Percentiles rank a stretch among this genome's conserved stretches.
Evolutionary conservation across 306 rosid genomes (phyloP).

Genomic region (Delonix regia): DNA sequence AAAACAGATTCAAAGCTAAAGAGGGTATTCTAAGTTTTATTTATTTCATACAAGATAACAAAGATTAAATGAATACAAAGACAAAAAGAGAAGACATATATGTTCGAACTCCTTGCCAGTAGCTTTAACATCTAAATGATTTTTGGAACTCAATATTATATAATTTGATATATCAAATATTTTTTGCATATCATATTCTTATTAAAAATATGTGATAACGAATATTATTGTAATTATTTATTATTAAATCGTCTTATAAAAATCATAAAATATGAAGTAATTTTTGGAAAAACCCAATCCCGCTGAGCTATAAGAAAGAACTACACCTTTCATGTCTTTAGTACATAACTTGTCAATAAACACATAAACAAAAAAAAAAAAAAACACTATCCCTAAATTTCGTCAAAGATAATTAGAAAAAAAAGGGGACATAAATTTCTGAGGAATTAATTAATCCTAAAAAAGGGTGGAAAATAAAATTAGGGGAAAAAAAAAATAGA

Average conservation of each 20-base stretch:
- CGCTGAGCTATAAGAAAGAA: background rate
- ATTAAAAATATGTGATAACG: too few relatives aligned
- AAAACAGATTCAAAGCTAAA: background rate
- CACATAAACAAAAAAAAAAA: background rate
- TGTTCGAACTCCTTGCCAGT: too few relatives aligned
- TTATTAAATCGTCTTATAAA: background rate
- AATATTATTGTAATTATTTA: too few relatives aligned
- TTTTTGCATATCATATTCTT: too few relatives aligned
- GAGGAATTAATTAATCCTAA: constrained; percentile 9
- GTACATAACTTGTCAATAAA: background rate
- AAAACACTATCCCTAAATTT: too few relatives aligned
- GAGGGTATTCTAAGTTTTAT: background rate
- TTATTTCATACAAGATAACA: background rate
- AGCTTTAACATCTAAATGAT: too few relatives aligned
- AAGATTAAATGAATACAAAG: background rate
- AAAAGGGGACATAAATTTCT: background rate
- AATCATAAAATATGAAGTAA: background rate
- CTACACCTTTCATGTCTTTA: background rate
- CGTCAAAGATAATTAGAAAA: too few relatives aligned
- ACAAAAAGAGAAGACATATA: background rate
- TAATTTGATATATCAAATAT: too few relatives aligned
- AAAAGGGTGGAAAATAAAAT: too few relatives aligned
- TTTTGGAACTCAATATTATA: too few relatives aligned
- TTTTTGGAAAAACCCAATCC: background rate
- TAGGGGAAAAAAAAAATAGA: too few relatives aligned